A percentile compares a stretch with the other conserved stretches of the same genome.
These are phyloP conservation scores for Erythrobasidium yunnanense DNA, from an alignment of 768 basidiomycete species.

Conservation along the genomic window DNA sequence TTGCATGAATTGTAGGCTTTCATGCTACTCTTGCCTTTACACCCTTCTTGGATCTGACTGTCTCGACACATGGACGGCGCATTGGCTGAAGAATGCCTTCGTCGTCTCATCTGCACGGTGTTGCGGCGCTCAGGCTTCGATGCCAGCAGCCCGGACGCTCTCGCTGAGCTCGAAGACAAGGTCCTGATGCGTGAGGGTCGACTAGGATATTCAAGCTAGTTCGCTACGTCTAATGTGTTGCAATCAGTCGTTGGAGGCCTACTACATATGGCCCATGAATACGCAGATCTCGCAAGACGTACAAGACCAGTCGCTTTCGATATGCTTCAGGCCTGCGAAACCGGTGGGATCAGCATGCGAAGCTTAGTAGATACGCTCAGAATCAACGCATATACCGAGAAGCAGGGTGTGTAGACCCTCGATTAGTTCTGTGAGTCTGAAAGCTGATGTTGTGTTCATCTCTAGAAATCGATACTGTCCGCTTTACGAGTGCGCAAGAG, in stretches of 20 bases:
- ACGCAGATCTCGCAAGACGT: conserved; percentile 22
- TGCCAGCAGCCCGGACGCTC: conserved; percentile 14
- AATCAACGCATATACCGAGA: background rate
- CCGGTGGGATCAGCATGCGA: background rate
- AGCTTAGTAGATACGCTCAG: background rate
- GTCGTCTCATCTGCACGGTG: conserved; percentile 17
- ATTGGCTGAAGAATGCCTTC: conserved; percentile 17
- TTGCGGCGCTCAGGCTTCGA: conserved; percentile 15
- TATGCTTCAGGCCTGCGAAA: conserved; percentile 6
- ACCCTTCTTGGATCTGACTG: background rate
- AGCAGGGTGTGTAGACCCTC: too few relatives aligned
- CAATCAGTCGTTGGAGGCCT: conserved; percentile 20
- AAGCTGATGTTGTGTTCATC: background rate
- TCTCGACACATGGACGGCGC: background rate
- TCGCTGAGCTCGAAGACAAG: conserved; percentile 27
- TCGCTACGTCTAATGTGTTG: background rate
- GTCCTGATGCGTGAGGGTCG: conserved; percentile 16
- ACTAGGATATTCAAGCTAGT: too few relatives aligned
- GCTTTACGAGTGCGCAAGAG: background rate
- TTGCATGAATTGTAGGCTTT: too few relatives aligned
- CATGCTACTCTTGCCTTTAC: too few relatives aligned
- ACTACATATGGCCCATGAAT: conserved; percentile 16
- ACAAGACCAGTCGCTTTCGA: conserved; percentile 1
- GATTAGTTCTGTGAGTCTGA: too few relatives aligned
- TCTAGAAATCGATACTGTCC: background rate